Evolutionary conservation across 805 yeast genomes (phyloP).

Genomic region (Naumovozyma baii): DNA sequence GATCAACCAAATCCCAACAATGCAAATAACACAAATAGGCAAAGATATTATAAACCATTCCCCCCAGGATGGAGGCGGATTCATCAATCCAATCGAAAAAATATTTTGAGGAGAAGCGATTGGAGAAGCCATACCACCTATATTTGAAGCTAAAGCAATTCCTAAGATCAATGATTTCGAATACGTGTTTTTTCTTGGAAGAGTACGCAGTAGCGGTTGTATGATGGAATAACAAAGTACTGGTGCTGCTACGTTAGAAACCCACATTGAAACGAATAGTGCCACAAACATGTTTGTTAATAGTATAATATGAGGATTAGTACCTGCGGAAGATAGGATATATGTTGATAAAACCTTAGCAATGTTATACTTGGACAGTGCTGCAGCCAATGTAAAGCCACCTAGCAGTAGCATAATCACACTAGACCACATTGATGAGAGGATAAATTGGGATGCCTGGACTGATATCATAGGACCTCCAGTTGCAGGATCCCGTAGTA

Average conservation of each 20-base stretch:
- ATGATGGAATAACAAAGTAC: constrained; percentile 84
- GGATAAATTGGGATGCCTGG: constrained; percentile 59
- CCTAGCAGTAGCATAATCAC: constrained; percentile 84
- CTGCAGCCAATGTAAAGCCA: constrained; percentile 93
- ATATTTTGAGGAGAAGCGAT: constrained; percentile 96
- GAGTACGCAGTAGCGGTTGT: constrained; percentile 77
- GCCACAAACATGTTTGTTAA: constrained; percentile 81
- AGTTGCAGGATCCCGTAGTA: constrained; percentile 47
- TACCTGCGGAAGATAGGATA: constrained; percentile 75
- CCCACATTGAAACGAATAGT: constrained; percentile 85
- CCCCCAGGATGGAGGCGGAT: constrained; percentile 76
- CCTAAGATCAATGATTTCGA: constrained; percentile 82
- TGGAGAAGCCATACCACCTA: constrained; percentile 97
- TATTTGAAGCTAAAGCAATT: constrained; percentile 83
- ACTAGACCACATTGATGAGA: constrained; percentile 90
- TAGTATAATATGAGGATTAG: constrained; percentile 68
- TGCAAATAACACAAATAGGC: constrained; percentile 62
- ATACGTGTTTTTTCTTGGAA: constrained; percentile 69
- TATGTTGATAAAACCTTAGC: constrained; percentile 80
- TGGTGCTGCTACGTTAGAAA: constrained; percentile 95
- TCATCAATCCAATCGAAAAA: constrained; percentile 81
- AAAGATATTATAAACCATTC: constrained; percentile 86
- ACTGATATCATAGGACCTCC: constrained; percentile 46
- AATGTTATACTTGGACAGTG: constrained; percentile 79
- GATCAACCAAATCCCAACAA: constrained; percentile 64